Evolutionary conservation across 495 filamentous ascomycete species (phyloP).

Genomic region (Pseudotulostoma volvatum): DNA sequence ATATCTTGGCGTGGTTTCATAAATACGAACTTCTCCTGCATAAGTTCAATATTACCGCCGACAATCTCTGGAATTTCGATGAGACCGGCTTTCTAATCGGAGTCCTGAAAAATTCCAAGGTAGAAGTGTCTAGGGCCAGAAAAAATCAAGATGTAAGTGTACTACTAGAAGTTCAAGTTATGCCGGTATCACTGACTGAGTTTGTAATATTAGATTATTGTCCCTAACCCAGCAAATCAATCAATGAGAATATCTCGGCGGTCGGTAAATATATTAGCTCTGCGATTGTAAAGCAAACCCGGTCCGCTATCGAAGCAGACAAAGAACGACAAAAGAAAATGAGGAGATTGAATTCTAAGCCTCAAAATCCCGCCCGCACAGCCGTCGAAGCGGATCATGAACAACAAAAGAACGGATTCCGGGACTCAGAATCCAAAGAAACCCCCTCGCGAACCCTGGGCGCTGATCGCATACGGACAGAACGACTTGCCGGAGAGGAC

Average conservation of each 20-base stretch:
- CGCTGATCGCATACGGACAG: neutral
- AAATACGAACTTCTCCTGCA: neutral
- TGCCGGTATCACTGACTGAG: neutral
- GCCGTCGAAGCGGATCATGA: neutral
- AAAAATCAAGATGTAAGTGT: neutral
- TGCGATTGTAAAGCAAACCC: neutral
- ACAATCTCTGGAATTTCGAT: neutral
- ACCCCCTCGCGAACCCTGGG: neutral
- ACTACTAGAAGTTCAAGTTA: no score
- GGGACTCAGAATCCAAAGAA: neutral
- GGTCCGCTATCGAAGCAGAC: neutral
- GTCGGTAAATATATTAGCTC: neutral
- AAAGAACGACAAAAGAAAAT: neutral
- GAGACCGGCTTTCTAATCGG: neutral
- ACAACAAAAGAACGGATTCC: neutral
- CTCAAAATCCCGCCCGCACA: neutral
- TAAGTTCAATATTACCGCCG: neutral
- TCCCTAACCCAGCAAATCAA: neutral
- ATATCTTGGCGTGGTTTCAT: neutral
- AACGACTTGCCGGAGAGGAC: neutral
- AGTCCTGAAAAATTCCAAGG: neutral
- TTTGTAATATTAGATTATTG: neutral
- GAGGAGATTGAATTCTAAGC: neutral
- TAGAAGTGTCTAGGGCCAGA: neutral
- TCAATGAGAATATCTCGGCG: neutral